phyloP scores from a whole-genome alignment of 2,329 filamentous ascomycete species.

The Colletotrichum filicis region DNA sequence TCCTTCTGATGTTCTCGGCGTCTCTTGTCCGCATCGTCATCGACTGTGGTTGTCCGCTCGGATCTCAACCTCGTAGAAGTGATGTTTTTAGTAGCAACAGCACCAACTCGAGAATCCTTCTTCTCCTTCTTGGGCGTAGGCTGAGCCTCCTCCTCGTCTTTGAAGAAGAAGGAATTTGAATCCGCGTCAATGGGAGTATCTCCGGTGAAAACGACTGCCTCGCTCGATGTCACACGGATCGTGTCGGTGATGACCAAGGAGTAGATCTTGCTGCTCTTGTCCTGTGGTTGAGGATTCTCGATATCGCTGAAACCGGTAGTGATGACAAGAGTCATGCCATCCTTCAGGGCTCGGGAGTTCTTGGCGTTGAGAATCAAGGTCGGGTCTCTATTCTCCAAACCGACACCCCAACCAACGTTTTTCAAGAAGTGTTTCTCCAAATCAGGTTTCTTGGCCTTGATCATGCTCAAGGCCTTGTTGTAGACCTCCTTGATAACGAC shows the following conservation, averaged over 20 bases:
- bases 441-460: constrained; percentile 93
- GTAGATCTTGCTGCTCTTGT: constrained; percentile 90
- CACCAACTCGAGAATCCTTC: constrained; percentile 83
- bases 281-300: constrained; percentile 85
- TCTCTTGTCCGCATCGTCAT: constrained; percentile 89
- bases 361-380: constrained; percentile 89
- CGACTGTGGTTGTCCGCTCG: constrained; percentile 86
- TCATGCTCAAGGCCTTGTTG: constrained; percentile 81
- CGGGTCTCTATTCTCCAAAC: constrained; percentile 88
- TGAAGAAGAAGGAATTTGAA: constrained; percentile 98
- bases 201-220: constrained; percentile 90
- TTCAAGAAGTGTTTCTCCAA: constrained; percentile 95
- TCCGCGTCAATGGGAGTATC: constrained; percentile 93
- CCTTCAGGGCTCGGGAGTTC: constrained; percentile 84
- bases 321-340: constrained; percentile 96
- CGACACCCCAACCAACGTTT: constrained; percentile 91
- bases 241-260: constrained; percentile 94
- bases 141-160: constrained; percentile 90
- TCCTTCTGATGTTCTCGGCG: constrained; percentile 94
- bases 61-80: constrained; percentile 92
- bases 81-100: constrained; percentile 94
- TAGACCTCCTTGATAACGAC: constrained; percentile 90
- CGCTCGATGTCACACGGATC: constrained; percentile 83
- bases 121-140: constrained; percentile 92
- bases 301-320: constrained; percentile 92